phyloP scores from a whole-genome alignment of 495 filamentous ascomycete genomes.

The Acidiella bohemica region DNA sequence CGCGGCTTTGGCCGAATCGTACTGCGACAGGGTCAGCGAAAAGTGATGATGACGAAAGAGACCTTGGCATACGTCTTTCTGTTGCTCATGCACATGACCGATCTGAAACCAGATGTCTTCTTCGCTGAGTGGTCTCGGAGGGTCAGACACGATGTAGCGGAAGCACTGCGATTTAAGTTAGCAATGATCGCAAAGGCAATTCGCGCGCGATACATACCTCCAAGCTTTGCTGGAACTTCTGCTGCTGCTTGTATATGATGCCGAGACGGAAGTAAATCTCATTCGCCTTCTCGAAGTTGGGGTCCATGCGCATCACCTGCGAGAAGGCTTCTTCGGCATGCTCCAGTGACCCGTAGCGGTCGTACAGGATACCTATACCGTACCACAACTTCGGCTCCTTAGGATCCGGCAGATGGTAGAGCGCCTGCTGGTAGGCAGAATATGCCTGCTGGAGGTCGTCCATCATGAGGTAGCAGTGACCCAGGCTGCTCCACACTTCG shows the following conservation, averaged over 20 bases:
- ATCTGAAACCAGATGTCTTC: constrained; percentile 99
- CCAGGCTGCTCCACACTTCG: constrained; percentile 92
- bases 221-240: constrained; percentile 81
- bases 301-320: constrained; percentile 97
- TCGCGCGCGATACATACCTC: constrained; percentile 44
- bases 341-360: constrained; percentile 90
- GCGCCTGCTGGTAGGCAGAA: constrained; percentile 88
- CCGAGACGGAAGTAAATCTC: constrained; percentile 98
- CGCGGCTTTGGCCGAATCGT: constrained; percentile 77
- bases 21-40: too few species aligned
- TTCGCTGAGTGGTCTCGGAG: constrained; percentile 83
- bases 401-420: constrained; percentile 86
- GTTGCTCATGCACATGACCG: constrained; percentile 95
- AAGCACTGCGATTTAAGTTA: constrained; percentile 51
- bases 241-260: constrained; percentile 98
- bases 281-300: constrained; percentile 96
- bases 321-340: constrained; percentile 98
- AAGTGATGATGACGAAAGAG: too few species aligned
- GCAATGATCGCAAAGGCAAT: background rate
- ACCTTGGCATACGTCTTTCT: constrained; percentile 94
- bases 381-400: constrained; percentile 99
- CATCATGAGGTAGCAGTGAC: constrained; percentile 98
- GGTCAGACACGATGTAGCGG: constrained; percentile 90
- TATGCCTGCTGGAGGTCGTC: constrained; percentile 96
- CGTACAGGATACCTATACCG: constrained; percentile 95